Base-by-base conservation (phyloP, 2,329 filamentous ascomycete genomes). In the Cladosporium halotolerans region DNA sequence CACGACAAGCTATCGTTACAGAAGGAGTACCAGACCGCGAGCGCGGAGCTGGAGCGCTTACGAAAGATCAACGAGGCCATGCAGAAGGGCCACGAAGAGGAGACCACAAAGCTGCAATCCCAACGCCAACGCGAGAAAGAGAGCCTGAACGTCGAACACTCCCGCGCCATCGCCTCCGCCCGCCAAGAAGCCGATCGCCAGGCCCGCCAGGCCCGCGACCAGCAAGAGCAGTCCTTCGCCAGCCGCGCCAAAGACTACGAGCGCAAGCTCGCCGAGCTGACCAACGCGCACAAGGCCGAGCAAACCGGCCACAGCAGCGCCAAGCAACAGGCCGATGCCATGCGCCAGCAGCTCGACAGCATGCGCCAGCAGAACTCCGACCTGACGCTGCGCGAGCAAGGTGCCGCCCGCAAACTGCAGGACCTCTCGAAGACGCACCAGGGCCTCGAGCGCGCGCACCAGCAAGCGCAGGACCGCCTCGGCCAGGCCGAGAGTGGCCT, bases 41-140 rank as follows among this genome's bases (percentile, higher is more conserved):
- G 70, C 56, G 72, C 73, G 9, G 75, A 77, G 57, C 58, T 74
- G 8, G 72, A 69, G 23, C 69, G 81, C 38, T 76, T 87, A 45
- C 84, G 83, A 58, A 79, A 76, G 34, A 78, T 85, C 59, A 88
- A 89, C 53, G 85, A 92, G 46, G 79, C 80, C 7, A 72, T 91
- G 14, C 86, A 89, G 60, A 77, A 77, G 44, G 79, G 83, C 33
- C 86, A 93, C 62, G 82, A 86, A 49, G 79, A 82, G 4, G 68
- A 70, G 46, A 55, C 65, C 4, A 62, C 72, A 13, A 70, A 73
- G 50, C 59, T 78, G 23, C 73, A 79, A 55, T 74, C 76, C 55
- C 73, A 77, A 55, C 70, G 78, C 54, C 73, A 70, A 41, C 59
- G 63, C 42, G 59, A 66, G 18, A 49, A 56, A 13, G 59, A 66